A percentile compares a stretch with the other conserved stretches of the same genome.
Conservation (phyloP, 768 basidiomycete species). For the Podaxis sp. region DNA sequence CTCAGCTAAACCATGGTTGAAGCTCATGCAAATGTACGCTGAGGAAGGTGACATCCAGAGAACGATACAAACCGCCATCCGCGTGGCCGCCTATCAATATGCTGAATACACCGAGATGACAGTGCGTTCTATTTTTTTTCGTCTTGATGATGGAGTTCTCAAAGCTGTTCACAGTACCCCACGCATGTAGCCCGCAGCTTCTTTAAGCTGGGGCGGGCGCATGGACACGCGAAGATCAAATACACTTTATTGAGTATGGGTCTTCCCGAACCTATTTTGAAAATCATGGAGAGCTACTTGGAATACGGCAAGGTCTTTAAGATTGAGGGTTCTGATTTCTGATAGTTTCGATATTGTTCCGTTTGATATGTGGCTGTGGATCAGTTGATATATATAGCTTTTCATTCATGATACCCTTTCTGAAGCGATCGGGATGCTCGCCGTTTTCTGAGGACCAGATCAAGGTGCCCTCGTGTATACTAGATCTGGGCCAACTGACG, state of each 20-base stretch:
- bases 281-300: slow-evolving; percentile 91
- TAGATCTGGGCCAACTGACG: not conserved
- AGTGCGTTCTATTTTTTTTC: slow-evolving; percentile 43
- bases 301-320: slow-evolving; percentile 87
- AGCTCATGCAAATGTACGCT: slow-evolving; percentile 94
- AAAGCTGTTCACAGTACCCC: slow-evolving; percentile 62
- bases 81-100: slow-evolving; percentile 90
- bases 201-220: slow-evolving; percentile 91
- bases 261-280: slow-evolving; percentile 83
- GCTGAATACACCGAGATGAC: slow-evolving; percentile 89
- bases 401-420: not conserved
- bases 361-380: not conserved
- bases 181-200: slow-evolving; percentile 87
- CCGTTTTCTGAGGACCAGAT: not conserved
- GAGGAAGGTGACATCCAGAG: slow-evolving; percentile 94
- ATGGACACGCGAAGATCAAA: slow-evolving; percentile 92
- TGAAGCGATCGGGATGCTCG: not conserved
- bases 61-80: slow-evolving; percentile 87
- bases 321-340: slow-evolving; percentile 85
- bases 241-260: slow-evolving; percentile 95
- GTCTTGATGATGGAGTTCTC: slow-evolving; percentile 1
- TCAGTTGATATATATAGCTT: not conserved
- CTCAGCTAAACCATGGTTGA: slow-evolving; percentile 89
- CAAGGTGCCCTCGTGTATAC: not conserved
- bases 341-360: slow-evolving; percentile 11